Conservation (phyloP, 352 stramenopile species). For the Pythium aphanidermatum region DNA sequence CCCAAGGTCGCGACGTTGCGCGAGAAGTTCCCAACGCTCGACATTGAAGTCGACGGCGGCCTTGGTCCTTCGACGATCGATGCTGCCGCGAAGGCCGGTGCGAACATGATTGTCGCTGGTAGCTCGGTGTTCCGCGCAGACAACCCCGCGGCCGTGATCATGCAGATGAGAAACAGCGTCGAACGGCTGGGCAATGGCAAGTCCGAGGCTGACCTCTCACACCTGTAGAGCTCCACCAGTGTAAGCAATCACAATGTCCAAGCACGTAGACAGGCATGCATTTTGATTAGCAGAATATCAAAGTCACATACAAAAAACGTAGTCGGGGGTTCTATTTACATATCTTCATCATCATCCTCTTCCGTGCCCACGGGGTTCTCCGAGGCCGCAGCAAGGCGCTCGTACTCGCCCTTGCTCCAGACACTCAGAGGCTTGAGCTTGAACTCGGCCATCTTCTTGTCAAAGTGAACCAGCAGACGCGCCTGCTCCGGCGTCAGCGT, state of each 20-base stretch:
- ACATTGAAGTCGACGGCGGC: conserved; percentile 98
- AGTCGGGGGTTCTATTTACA: conserved; percentile 27
- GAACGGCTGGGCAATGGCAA: conserved; percentile 77
- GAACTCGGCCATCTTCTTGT: conserved; percentile 85
- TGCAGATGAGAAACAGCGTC: conserved; percentile 79
- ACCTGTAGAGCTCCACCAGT: conserved; percentile 23
- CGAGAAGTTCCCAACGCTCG: conserved; percentile 87
- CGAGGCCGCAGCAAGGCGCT: conserved; percentile 49
- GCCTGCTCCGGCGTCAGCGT: conserved; percentile 93
- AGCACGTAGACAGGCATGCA: neutral
- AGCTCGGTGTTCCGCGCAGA: conserved; percentile 90
- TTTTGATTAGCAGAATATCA: no score
- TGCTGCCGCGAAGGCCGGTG: conserved; percentile 88
- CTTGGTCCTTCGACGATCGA: conserved; percentile 93
- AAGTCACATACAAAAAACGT: conserved; percentile 12
- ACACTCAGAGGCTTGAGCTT: conserved; percentile 73
- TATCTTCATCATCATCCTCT: conserved; percentile 49
- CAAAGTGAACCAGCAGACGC: conserved; percentile 92
- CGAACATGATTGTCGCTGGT: conserved; percentile 97
- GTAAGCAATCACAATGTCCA: no score
- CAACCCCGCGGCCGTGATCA: conserved; percentile 66
- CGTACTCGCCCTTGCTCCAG: conserved; percentile 74
- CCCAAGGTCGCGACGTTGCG: conserved; percentile 89
- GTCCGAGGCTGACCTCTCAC: conserved; percentile 49
- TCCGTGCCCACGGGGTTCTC: conserved; percentile 26